phyloP scores from a whole-genome alignment of 164 flowering plant genomes.

The Amborella trichopoda region DNA sequence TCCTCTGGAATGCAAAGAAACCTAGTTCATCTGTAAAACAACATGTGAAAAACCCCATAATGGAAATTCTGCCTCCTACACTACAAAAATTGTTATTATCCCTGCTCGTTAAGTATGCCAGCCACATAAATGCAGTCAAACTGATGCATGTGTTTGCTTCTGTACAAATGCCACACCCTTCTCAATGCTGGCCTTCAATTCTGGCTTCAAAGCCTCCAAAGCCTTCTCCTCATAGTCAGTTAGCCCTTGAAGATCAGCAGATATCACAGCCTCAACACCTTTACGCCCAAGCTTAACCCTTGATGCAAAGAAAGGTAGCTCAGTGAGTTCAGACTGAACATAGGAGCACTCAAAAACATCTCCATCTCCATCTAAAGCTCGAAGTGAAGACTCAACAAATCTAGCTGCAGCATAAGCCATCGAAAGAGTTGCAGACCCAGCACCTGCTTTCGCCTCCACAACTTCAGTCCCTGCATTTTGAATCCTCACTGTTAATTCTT shows the following conservation, averaged over 20 bases:
- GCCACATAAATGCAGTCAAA: too few species aligned
- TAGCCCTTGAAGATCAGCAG: conserved; percentile 10
- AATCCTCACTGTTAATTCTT: conserved; percentile 5
- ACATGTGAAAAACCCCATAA: too few species aligned
- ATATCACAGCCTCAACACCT: conserved; percentile 8
- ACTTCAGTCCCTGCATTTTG: conserved; percentile 10
- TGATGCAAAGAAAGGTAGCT: conserved; percentile 9
- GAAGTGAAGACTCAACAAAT: conserved; percentile 7
- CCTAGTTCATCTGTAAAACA: too few species aligned
- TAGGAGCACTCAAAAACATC: conserved; percentile 6
- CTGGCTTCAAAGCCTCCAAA: conserved; percentile 10
- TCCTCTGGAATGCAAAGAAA: too few species aligned
- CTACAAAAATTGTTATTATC: too few species aligned
- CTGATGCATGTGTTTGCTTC: too few species aligned
- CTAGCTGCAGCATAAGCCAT: conserved; percentile 10
- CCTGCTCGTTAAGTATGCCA: too few species aligned
- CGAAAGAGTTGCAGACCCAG: conserved; percentile 2
- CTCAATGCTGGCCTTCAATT: conserved; percentile 6
- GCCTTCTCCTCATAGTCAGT: conserved; percentile 8
- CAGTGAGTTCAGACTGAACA: conserved; percentile 7
- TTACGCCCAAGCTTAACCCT: conserved; percentile 8
- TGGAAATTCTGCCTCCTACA: too few species aligned
- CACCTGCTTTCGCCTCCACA: conserved; percentile 9
- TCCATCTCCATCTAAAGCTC: conserved; percentile 6
- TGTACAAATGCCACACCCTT: conserved; percentile 4